Evolutionary conservation across 306 rosid genomes (phyloP), one percentile per base, ranked within the genome.

Genomic region (Prinsepia uniflora): DNA sequence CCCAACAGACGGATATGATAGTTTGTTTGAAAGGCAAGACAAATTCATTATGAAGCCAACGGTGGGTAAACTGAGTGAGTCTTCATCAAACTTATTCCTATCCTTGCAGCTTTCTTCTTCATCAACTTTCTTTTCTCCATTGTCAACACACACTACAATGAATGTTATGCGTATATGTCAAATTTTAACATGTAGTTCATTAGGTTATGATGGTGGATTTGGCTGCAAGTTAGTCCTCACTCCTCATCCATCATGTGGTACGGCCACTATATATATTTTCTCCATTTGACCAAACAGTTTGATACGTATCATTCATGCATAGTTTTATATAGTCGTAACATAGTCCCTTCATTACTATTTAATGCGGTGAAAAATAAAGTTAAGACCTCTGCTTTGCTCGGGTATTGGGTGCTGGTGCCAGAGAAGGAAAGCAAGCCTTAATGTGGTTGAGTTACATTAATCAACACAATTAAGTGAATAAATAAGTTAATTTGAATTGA

Each of bases 11-110:
- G 62, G 52, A 42, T 75, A 61, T 87, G 60, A 85, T 82, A 58
- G 58, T 64, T 80, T 73, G 72, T 85, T 85, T 89, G 87, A 81
- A 87, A 84, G 85, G 81, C 72, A 76, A 78, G 81, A 84, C 63
- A 4, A 17, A 11, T 42, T 9, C 30, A 24, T 12, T 12, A 30
- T 75, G 71, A 76, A 88, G 67, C 87, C 61, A 64, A 83, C 81
- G 76, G 82, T 79, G 84, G 87, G 89, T 86, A 45, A 58, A 78
- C 50, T 76, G 69, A 17, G 79, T 8, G 30, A 52, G 78, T 71
- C 73, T 62, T 50, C 57, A 50, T 22, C 54, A 6, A 65, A 8
- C 63, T 13, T 8, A 30, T 30, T 30, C 50, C 64, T 47, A 59
- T 0, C 46, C 63, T 5, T 8, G 13, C 4, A 17, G 13, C 3